Conservation (phyloP, 2,329 filamentous ascomycete species). For the Penicillium sp. region DNA sequence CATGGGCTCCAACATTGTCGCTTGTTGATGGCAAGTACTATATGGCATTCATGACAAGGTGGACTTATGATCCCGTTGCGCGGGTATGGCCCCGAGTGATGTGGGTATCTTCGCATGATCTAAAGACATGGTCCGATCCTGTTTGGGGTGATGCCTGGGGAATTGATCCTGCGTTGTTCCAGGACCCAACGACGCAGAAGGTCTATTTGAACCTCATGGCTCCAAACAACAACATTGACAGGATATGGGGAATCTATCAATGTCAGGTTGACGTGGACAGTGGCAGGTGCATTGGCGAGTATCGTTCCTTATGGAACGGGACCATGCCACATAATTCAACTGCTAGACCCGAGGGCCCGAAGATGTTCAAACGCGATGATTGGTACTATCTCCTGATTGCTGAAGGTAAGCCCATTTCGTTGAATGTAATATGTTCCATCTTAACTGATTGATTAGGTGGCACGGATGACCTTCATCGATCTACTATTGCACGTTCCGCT, state of each 20-base stretch:
- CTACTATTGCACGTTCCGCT: not conserved
- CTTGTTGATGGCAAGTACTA: not conserved
- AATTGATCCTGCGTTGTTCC: not conserved
- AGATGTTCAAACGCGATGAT: not conserved
- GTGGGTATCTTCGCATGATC: not conserved
- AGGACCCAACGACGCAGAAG: constrained; percentile 1
- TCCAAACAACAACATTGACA: not conserved
- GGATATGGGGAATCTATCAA: not conserved
- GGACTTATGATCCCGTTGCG: not conserved
- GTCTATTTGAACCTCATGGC: not conserved
- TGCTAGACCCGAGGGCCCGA: not conserved
- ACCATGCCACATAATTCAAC: not conserved
- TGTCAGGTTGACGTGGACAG: not conserved
- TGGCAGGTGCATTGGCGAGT: not conserved
- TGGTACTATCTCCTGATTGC: not conserved
- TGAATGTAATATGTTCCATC: no score
- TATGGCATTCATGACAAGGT: not conserved
- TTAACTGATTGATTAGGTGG: not conserved
- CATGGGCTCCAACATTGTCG: not conserved
- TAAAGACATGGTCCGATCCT: not conserved
- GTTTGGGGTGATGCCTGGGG: not conserved
- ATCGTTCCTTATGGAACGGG: not conserved
- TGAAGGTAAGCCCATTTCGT: not conserved
- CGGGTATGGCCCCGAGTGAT: not conserved
- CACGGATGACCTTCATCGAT: not conserved